Evolutionary conservation across 257 asterid species (phyloP).

Genomic region (Primulina eburnea): DNA sequence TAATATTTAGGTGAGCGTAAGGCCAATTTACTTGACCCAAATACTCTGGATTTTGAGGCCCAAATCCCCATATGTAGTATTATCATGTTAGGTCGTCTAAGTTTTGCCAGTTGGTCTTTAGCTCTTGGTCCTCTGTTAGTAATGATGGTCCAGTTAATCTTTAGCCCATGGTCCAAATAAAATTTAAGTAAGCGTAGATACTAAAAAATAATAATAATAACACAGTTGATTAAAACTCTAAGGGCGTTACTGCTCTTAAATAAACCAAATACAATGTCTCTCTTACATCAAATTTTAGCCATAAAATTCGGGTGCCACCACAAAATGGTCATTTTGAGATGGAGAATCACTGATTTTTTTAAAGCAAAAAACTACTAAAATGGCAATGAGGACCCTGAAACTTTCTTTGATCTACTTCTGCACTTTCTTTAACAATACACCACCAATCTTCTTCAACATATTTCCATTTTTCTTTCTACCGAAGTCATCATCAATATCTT

Average conservation of each 20-base stretch:
- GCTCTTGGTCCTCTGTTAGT: too few relatives aligned
- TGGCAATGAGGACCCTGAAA: constrained; percentile 1
- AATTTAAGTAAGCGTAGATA: too few relatives aligned
- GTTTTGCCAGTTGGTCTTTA: too few relatives aligned
- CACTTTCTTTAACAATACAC: constrained; percentile 62
- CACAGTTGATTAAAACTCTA: background rate
- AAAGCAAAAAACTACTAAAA: background rate
- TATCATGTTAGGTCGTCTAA: too few relatives aligned
- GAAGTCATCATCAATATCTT: constrained; percentile 61
- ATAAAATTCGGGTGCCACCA: background rate
- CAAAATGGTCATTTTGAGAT: background rate
- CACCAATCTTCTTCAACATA: constrained; percentile 76
- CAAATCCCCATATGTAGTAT: too few relatives aligned
- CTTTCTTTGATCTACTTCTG: constrained; percentile 43
- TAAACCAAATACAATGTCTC: background rate
- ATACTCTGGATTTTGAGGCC: too few relatives aligned
- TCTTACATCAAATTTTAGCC: constrained; percentile 7
- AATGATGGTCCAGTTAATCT: background rate
- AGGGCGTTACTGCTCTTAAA: background rate
- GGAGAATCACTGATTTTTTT: background rate
- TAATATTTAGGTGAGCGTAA: too few relatives aligned
- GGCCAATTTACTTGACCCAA: too few relatives aligned
- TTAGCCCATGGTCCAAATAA: background rate
- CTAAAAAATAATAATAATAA: too few relatives aligned
- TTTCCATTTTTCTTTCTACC: constrained; percentile 69